phyloP scores from a whole-genome alignment of 805 yeast genomes.

The Candida khao-thaluensis region DNA sequence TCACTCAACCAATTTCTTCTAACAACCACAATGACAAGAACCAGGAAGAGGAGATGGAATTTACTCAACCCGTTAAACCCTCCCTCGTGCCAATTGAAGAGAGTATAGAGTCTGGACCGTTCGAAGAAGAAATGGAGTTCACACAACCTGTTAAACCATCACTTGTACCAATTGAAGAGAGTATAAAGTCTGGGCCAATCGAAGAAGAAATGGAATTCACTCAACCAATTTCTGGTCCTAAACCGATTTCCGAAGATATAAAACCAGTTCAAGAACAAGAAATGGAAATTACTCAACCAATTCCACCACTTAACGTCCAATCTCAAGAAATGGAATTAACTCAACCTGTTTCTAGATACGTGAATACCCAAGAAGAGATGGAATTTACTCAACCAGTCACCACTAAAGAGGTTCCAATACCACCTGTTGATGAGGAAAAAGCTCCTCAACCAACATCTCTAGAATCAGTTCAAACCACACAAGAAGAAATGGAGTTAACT shows the following conservation, averaged over 20 bases:
- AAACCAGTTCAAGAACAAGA: conserved; percentile 4
- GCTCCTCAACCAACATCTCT: no score
- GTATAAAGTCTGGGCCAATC: neutral
- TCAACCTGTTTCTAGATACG: conserved; percentile 9
- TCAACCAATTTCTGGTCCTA: conserved; percentile 5
- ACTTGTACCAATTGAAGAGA: neutral
- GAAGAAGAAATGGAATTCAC: conserved; percentile 12
- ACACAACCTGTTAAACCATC: conserved; percentile 12
- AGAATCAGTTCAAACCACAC: no score
- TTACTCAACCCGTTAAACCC: conserved; percentile 12
- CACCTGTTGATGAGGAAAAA: no score
- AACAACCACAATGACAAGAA: neutral
- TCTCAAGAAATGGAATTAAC: conserved; percentile 16
- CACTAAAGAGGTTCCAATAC: no score
- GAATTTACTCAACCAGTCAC: conserved; percentile 15
- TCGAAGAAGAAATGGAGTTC: conserved; percentile 8
- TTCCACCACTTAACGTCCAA: conserved; percentile 2
- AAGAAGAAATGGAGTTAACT: conserved; percentile 1
- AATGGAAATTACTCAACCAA: conserved; percentile 27
- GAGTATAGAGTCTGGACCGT: neutral
- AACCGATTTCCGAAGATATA: no score
- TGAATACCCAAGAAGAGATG: conserved; percentile 10
- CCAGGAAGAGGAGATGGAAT: conserved; percentile 12
- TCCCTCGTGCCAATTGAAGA: neutral
- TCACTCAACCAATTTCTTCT: conserved; percentile 9